Evolutionary conservation across 768 basidiomycete genomes (phyloP), one percentile per base, ranked within the genome.

Genomic region (Boletus vinaceobasis): DNA sequence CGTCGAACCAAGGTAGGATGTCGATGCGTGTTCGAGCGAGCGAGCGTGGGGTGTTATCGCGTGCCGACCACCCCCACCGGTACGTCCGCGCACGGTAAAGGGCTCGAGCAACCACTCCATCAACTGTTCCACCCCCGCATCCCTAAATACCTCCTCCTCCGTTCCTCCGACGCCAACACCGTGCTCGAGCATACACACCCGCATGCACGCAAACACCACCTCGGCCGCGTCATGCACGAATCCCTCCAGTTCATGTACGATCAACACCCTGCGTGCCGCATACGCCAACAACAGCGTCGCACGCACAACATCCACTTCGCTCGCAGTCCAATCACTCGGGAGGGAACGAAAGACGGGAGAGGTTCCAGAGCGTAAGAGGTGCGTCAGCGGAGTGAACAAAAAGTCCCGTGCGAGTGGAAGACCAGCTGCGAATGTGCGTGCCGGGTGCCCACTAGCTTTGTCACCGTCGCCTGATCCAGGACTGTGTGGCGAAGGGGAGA

Each of bases 171-270:
- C 40, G 59, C 70, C 66, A 5, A 63, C 68, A 1, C 82, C 91
- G 65, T 96, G 90, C 68, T 98, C 95, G 29, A 98, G 82, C 93
- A 97, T 95, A 72, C 93, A 93, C 15, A 97, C 83, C 60, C 90
- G 91, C 91, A 97, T 95, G 59, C 93, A 88, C 19, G 79, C 81
- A 61, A 94, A 87, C 5, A 88, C 75, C 8, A 85, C 67, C 8
- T 74, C 63, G 14, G 62, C 58, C 0, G 65, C 55, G 21, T 40
- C 17, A 6, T 59, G 48, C 27, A 48, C 59, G 32, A 81, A 79
- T 23, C 62, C 56, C 1, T 51, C 57, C 35, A 84, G 70, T 1
- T 75, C 74, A 62, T 78, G 77, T 10, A 64, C 65, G 15, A 64
- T 58, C 32, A 86, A 62, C 6, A 80, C 68, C 43, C 80, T 75